These are phyloP conservation scores for Caloboletus inedulis DNA, from an alignment of 1,284 basidiomycete genomes.

Conservation along the genomic window DNA sequence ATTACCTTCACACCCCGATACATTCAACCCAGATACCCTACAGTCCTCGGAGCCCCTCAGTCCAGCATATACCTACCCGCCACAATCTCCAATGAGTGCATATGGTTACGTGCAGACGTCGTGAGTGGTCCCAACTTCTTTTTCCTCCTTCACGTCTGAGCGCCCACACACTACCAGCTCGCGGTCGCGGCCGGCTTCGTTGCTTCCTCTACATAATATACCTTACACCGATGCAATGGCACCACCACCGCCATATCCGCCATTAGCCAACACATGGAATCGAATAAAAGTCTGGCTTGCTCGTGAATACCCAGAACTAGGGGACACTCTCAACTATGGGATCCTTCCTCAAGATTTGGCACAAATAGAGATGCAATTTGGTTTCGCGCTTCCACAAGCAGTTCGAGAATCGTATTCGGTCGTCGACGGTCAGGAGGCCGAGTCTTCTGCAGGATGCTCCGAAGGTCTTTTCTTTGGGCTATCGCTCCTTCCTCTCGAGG, in stretches of 20 bases:
- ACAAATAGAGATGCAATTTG: conserved; percentile 78
- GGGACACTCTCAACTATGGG: conserved; percentile 87
- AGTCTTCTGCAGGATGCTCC: conserved; percentile 78
- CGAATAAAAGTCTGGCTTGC: conserved; percentile 74
- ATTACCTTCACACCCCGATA: conserved; percentile 50
- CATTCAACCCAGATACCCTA: conserved; percentile 53
- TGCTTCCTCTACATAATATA: conserved; percentile 64
- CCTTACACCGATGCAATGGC: conserved; percentile 41
- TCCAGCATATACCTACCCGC: conserved; percentile 71
- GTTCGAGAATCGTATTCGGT: conserved; percentile 82
- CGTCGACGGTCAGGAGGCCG: conserved; percentile 86
- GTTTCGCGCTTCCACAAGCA: conserved; percentile 72
- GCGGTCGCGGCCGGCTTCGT: conserved; percentile 52
- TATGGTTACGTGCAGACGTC: conserved; percentile 60
- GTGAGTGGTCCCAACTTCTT: conserved; percentile 40
- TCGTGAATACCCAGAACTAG: conserved; percentile 84
- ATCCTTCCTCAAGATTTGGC: conserved; percentile 73
- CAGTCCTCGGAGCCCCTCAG: conserved; percentile 47
- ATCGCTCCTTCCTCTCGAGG: conserved; percentile 80
- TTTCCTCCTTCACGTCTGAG: conserved; percentile 8
- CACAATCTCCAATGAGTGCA: conserved; percentile 46
- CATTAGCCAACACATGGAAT: conserved; percentile 74
- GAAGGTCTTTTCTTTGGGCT: conserved; percentile 89
- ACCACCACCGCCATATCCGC: conserved; percentile 58
- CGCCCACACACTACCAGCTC: conserved; percentile 39